Base-by-base conservation (phyloP, 1,284 basidiomycete genomes). In the Pholiota adiposa region DNA sequence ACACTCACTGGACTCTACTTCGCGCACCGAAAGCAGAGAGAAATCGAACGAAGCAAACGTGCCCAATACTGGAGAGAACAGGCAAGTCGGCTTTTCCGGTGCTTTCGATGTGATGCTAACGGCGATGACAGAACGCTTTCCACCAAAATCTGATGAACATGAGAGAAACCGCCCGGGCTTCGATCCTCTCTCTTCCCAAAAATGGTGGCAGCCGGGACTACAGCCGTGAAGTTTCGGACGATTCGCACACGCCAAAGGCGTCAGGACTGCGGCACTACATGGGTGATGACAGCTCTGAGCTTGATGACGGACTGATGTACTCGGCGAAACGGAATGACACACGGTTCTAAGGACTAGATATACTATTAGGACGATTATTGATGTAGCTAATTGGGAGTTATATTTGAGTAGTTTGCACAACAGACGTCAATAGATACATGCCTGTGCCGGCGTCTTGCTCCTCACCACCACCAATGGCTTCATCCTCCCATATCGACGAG, bases 11-110 rank as follows among this genome's bases (percentile, higher is more conserved):
- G 81, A 4, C 78, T 95, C 34, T 93, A 86, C 77, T 79, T 88
- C 67, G 66, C 90, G 11, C 93, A 94, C 70, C 77, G 85, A 27
- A 85, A 85, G 62, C 83, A 89, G 63, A 85, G 92, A 67, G 87
- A 88, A 53, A 75, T 79, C 62, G 92, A 94, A 69, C 87, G 90
- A 53, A 87, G 91, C 75, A 92, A 89, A 74, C 87, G 93, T 65
- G 77, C 88, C 53, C 89, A 93, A 68, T 94, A 95, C 75, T 94
- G 93, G 88, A 87, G 88, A 66, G 93, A 95, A 77, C 92, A 93
- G 81, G 89, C 88, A 64, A 40, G 41, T 38, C 25, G 34, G 2
- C 18, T 48, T 40, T 5, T 18, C 0, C 14, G n/a, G 29, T n/a
- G 40, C 14, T n/a, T 31, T 43, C 16, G 11, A 9, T 34, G 36